Conservation (phyloP, 192 early-diverging fungal species). For the Umbelopsis sp. region DNA sequence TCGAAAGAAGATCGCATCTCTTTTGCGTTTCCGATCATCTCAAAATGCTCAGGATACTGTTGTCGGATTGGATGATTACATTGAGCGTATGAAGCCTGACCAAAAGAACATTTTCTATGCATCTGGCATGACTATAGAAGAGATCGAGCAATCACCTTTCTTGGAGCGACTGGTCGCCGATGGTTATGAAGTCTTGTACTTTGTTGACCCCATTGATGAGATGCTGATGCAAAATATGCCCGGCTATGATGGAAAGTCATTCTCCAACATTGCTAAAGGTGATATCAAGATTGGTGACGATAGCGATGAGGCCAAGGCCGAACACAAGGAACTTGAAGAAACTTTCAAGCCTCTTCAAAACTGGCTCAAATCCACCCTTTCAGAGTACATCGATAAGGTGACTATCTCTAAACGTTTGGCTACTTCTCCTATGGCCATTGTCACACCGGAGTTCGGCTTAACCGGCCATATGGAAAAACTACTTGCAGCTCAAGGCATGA, state of each 20-base stretch:
- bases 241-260: conserved; percentile 75
- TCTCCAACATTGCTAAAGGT: conserved; percentile 75
- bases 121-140: conserved; percentile 70
- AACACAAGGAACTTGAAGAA: conserved; percentile 53
- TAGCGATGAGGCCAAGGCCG: conserved; percentile 45
- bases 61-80: conserved; percentile 74
- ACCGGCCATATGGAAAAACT: conserved; percentile 67
- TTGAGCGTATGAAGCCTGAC: conserved; percentile 84
- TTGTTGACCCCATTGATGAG: conserved; percentile 78
- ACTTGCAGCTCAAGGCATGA: conserved; percentile 56
- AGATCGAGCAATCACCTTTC: conserved; percentile 85
- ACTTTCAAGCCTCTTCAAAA: conserved; percentile 59
- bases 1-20: conserved; percentile 74
- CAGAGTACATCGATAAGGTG: conserved; percentile 59
- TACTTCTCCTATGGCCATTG: conserved; percentile 75
- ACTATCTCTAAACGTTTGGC: conserved; percentile 77
- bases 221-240: conserved; percentile 73
- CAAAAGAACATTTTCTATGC: conserved; percentile 92
- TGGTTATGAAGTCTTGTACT: conserved; percentile 88
- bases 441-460: conserved; percentile 61
- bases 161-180: conserved; percentile 86
- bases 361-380: conserved; percentile 53
- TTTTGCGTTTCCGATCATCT: conserved; percentile 84
- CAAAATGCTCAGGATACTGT: conserved; percentile 43
- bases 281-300: conserved; percentile 69